Evolutionary conservation across 148 eudicot species (phyloP).

Genomic region (Mesembryanthemum crystallinum): DNA sequence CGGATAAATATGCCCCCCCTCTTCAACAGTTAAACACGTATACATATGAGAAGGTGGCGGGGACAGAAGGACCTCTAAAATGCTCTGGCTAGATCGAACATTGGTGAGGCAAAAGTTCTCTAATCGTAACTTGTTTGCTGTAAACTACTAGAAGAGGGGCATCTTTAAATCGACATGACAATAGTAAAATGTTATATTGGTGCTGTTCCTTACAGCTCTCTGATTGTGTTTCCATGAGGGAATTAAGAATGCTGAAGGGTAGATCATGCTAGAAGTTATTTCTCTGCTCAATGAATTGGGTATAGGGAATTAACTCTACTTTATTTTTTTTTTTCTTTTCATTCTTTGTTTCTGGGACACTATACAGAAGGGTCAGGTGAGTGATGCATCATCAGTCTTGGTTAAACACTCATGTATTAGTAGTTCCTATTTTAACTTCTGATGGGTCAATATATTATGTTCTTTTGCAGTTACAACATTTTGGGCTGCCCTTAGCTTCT

Average conservation of each 20-base stretch:
- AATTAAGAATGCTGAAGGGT: not conserved
- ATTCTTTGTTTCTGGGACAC: not conserved
- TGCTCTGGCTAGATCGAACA: not conserved
- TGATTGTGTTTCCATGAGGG: not conserved
- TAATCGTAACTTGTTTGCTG: not conserved
- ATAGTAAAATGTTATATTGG: not conserved
- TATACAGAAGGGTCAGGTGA: not conserved
- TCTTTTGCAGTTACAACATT: slow-evolving; percentile 69
- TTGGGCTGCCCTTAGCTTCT: slow-evolving; percentile 90
- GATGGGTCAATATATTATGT: slow-evolving; percentile 4
- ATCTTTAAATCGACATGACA: not conserved
- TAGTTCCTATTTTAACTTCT: not conserved
- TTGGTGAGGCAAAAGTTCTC: not conserved
- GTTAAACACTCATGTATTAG: not conserved
- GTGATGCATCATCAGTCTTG: not conserved
- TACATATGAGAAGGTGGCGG: too few relatives aligned
- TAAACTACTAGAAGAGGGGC: not conserved
- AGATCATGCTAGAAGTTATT: not conserved
- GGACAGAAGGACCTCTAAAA: not conserved
- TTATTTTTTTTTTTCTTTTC: too few relatives aligned
- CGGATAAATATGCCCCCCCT: too few relatives aligned
- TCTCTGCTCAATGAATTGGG: not conserved
- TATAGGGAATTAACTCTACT: not conserved
- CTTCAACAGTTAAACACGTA: too few relatives aligned
- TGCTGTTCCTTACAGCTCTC: not conserved